Evolutionary conservation across 139 green algal genomes (phyloP), one percentile per base, ranked within the genome.

Genomic region (Pleodorina starrii): DNA sequence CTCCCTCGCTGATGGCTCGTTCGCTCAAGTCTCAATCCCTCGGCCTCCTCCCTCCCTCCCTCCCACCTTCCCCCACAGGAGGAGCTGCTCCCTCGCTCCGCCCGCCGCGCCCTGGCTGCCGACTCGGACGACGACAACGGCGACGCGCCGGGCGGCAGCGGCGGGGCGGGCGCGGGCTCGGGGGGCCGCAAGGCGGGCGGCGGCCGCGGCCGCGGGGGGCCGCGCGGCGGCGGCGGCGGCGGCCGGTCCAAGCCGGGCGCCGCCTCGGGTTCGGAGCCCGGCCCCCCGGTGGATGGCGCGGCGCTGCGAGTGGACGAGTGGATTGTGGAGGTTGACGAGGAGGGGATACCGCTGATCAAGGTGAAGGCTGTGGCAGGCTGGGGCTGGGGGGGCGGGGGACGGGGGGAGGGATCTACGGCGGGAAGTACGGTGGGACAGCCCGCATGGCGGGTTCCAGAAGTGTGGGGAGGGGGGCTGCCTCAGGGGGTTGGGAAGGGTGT

Each of bases 271-370:
- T 83, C 66, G 12, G 85, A 95, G 79, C 91, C 93, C 0, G 94
- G 94, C 5, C 92, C 94, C 0, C 91, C 93, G 36, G 92, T 98
- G n/a, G 90, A 95, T 23, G 96, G 96, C 0, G 95, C 95, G 1
- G 74, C 92, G 36, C 44, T 97, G 87, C 93, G 96, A 0, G 91
- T 98, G 12, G 95, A 96, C 40, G 87, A 92, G 46, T 98, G 96
- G 96, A 21, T 90, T 19, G 80, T 93, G 79, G 93, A 94, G 57
- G 91, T 95, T 60, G 90, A 94, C 54, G 87, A 92, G 14, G 27
- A 90, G 16, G 92, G 92, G 6, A 2, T 87, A 29, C 87, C 89
- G 5, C 10, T 87, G 1, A 43, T 42, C 16, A 87, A 87, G 81
- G 81, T 87, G 57, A 25, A 38, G 63, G 5, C 23, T 12, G 23